These are phyloP conservation scores for Skeletonema grethae DNA, from an alignment of 108 stramenopile genomes.

Conservation along the genomic window DNA sequence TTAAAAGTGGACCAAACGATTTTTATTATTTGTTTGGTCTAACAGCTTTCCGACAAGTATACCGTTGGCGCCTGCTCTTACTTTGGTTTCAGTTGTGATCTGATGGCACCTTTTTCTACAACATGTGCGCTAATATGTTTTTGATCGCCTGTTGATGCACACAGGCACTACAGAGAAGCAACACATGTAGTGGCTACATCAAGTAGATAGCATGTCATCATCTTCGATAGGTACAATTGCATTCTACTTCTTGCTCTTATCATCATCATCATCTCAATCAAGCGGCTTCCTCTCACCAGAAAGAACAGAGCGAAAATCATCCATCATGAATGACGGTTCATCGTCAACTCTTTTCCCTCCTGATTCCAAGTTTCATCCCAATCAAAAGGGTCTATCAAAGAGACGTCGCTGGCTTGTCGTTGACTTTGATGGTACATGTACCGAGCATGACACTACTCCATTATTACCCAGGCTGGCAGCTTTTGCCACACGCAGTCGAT, in stretches of 20 bases:
- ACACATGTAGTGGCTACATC: background rate
- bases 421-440: conserved; percentile 63
- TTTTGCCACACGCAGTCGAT: conserved; percentile 32
- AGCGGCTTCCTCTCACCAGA: background rate
- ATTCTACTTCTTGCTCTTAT: background rate
- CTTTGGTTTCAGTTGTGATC: too few relatives aligned
- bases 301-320: background rate
- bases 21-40: background rate
- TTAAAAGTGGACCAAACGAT: background rate
- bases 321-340: background rate
- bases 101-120: background rate
- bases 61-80: too few relatives aligned
- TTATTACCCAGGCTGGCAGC: conserved; percentile 54
- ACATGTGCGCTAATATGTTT: background rate
- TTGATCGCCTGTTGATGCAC: background rate
- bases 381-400: conserved; percentile 15
- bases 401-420: conserved; percentile 50
- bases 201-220: background rate
- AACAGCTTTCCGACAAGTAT: background rate
- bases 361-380: conserved; percentile 19
- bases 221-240: background rate
- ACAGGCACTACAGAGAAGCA: background rate
- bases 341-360: conserved; percentile 9
- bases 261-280: background rate
- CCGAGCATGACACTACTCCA: conserved; percentile 54